phyloP scores from a whole-genome alignment of 805 yeast species.

The Saturnispora mendoncae region DNA sequence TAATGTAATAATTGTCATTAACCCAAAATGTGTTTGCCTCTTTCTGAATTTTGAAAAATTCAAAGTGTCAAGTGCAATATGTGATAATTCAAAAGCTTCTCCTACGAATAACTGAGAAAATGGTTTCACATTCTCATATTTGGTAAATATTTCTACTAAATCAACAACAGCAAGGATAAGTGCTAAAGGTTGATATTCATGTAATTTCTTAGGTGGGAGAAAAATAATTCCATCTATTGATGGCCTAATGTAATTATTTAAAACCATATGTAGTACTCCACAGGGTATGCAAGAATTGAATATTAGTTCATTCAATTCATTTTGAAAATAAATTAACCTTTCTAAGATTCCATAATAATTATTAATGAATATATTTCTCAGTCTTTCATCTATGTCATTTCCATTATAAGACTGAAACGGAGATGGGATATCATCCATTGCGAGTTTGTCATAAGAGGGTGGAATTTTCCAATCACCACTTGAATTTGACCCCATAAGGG shows the following conservation, averaged over 20 bases:
- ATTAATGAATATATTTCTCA: not conserved
- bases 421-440: conserved; percentile 1
- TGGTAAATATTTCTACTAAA: conserved; percentile 9
- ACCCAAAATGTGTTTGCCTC: conserved; percentile 7
- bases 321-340: conserved; percentile 12
- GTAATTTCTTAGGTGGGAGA: conserved; percentile 5
- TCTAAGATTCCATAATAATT: conserved; percentile 13
- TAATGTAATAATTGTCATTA: conserved; percentile 10
- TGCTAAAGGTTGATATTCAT: conserved; percentile 12
- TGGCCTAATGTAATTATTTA: conserved; percentile 8
- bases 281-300: conserved; percentile 10
- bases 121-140: not conserved
- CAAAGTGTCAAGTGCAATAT: conserved; percentile 5
- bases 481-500: no score
- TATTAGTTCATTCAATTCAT: conserved; percentile 9
- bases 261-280: conserved; percentile 11
- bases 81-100: conserved; percentile 7
- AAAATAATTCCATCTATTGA: conserved; percentile 8
- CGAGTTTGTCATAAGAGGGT: no score
- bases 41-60: conserved; percentile 10
- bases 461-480: no score
- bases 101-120: conserved; percentile 5
- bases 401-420: not conserved
- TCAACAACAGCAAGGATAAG: conserved; percentile 10
- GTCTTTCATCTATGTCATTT: not conserved